Percentiles rank a stretch among this genome's conserved stretches.
Evolutionary conservation across 78 protist species (phyloP).

Genomic region (Dictyostelium brefeldianum): DNA sequence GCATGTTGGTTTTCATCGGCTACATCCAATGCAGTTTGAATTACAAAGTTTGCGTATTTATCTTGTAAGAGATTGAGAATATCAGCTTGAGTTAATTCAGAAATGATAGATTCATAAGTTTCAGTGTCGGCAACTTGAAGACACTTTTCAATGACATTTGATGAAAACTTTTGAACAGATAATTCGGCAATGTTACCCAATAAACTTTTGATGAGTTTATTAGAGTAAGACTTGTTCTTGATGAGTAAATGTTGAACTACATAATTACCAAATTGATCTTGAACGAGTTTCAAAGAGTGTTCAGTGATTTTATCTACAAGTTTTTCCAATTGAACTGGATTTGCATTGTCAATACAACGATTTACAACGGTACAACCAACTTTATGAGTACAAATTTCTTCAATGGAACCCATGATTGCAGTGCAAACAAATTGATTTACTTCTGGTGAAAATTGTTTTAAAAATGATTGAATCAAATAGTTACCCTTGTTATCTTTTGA

Average conservation of each 20-base stretch:
- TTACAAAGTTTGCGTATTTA: slow-evolving; percentile 96
- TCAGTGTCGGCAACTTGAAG: slow-evolving; percentile 66
- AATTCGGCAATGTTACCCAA: slow-evolving; percentile 73
- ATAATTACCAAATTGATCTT: slow-evolving; percentile 98
- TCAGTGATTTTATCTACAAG: slow-evolving; percentile 48
- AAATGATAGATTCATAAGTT: slow-evolving; percentile 64
- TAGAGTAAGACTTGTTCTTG: slow-evolving; percentile 55
- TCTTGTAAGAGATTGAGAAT: slow-evolving; percentile 90
- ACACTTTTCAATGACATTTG: slow-evolving; percentile 85
- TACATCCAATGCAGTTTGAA: slow-evolving; percentile 94
- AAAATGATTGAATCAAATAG: slow-evolving; percentile 77
- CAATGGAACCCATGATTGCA: slow-evolving; percentile 54
- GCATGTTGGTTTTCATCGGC: slow-evolving; percentile 81
- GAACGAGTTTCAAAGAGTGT: slow-evolving; percentile 51
- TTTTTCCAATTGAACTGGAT: slow-evolving; percentile 53
- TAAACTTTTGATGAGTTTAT: slow-evolving; percentile 50
- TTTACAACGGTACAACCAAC: slow-evolving; percentile 86
- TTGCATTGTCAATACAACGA: slow-evolving; percentile 58
- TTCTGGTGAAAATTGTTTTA: slow-evolving; percentile 75
- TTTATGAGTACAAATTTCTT: slow-evolving; percentile 79
- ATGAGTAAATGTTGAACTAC: slow-evolving; percentile 96
- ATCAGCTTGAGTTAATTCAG: slow-evolving; percentile 66
- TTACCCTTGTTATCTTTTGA: slow-evolving; percentile 82
- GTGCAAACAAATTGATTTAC: slow-evolving; percentile 68
- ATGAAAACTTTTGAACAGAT: slow-evolving; percentile 80